Conservation (phyloP, 208 protist species). For the Trypanosoma cruzi region DNA sequence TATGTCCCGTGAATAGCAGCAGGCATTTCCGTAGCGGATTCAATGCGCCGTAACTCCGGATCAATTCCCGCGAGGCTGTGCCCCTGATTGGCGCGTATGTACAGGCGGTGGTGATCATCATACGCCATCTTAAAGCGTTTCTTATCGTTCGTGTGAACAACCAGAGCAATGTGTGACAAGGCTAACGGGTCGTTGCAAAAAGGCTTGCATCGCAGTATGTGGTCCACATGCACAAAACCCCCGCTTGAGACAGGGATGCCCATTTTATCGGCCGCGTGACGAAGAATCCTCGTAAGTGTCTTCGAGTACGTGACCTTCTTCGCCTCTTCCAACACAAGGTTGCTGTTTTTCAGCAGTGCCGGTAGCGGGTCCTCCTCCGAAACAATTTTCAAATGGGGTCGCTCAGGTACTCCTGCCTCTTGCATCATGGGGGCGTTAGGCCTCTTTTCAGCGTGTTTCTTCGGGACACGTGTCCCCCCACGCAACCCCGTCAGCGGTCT, state of each 20-base stretch:
- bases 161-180: constrained; percentile 34
- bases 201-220: constrained; percentile 34
- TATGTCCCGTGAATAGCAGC: constrained; percentile 87
- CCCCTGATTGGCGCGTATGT: constrained; percentile 83
- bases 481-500: neutral
- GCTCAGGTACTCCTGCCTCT: neutral
- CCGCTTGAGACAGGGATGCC: constrained; percentile 54
- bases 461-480: neutral
- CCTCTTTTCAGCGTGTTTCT: neutral
- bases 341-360: constrained; percentile 1
- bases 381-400: constrained; percentile 14
- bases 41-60: constrained; percentile 57
- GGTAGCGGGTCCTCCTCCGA: constrained; percentile 19
- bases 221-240: constrained; percentile 62
- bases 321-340: neutral
- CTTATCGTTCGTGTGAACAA: constrained; percentile 72
- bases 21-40: constrained; percentile 29
- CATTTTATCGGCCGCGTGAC: constrained; percentile 65
- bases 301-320: constrained; percentile 46
- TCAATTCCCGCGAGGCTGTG: constrained; percentile 72
- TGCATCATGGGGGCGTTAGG: neutral
- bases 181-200: constrained; percentile 34
- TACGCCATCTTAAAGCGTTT: constrained; percentile 75
- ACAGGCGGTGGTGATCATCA: constrained; percentile 40
- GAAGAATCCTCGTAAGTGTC: constrained; percentile 64